These are phyloP conservation scores for Knoxia roxburghii DNA, from an alignment of 257 asterid genomes.

Conservation along the genomic window DNA sequence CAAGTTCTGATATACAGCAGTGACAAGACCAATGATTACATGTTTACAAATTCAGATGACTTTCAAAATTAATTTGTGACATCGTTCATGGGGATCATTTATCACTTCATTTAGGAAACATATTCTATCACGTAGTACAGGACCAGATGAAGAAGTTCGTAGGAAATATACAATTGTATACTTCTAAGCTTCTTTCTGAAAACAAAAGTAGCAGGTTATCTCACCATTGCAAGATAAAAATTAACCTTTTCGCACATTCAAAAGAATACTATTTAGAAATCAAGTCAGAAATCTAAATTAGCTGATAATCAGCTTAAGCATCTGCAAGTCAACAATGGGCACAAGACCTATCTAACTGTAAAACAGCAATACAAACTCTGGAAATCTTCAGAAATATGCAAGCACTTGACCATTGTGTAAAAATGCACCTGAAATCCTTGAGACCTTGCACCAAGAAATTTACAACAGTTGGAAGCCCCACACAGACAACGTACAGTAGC, in stretches of 20 bases:
- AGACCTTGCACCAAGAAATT: conserved; percentile 94
- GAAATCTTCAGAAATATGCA: neutral
- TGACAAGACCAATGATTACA: too few species aligned
- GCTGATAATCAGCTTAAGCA: neutral
- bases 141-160: neutral
- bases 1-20: too few species aligned
- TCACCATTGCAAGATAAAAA: neutral
- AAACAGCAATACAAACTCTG: neutral
- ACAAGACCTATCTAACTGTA: neutral
- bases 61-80: too few species aligned
- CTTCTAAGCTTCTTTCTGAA: neutral
- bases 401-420: neutral
- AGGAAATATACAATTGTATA: neutral
- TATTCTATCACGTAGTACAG: neutral
- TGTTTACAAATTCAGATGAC: too few species aligned
- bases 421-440: conserved; percentile 80
- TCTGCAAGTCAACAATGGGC: neutral
- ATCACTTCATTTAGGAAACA: neutral
- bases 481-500: conserved; percentile 87
- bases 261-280: too few species aligned
- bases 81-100: too few species aligned
- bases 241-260: neutral
- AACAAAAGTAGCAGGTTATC: neutral
- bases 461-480: conserved; percentile 82
- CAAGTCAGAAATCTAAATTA: neutral